Conservation (phyloP, 176 grass and related monocot genomes). For the bread wheat (Triticum aestivum) region DNA sequence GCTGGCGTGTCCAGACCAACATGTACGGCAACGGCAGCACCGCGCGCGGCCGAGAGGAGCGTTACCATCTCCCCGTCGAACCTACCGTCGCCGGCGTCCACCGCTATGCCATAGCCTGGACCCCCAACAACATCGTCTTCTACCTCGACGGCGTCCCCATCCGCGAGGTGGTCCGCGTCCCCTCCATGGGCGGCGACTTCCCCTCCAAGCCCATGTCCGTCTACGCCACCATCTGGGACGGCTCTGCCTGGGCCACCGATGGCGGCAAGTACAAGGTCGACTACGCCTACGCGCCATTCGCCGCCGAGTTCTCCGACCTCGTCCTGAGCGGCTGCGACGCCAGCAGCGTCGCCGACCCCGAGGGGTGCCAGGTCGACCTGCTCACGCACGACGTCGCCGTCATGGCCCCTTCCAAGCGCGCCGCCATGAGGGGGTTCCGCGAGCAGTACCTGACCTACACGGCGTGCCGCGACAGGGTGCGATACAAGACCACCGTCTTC, state of each 20-base stretch:
- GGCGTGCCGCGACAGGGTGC: constrained; percentile 66
- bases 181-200: constrained; percentile 66
- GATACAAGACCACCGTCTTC: constrained; percentile 57
- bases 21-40: constrained; percentile 89
- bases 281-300: constrained; percentile 75
- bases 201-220: constrained; percentile 91
- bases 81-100: constrained; percentile 43
- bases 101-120: constrained; percentile 86
- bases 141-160: constrained; percentile 71
- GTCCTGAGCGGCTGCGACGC: constrained; percentile 55
- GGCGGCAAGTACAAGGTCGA: constrained; percentile 65
- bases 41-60: constrained; percentile 71
- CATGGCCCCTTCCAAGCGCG: constrained; percentile 65
- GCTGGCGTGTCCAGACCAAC: constrained; percentile 83
- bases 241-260: constrained; percentile 82
- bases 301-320: constrained; percentile 56
- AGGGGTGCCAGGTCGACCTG: constrained; percentile 54
- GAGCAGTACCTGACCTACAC: constrained; percentile 65
- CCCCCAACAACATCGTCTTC: constrained; percentile 73
- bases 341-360: not conserved
- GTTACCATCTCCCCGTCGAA: constrained; percentile 84
- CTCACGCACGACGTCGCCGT: constrained; percentile 61
- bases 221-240: constrained; percentile 97
- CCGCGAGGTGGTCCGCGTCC: constrained; percentile 57
- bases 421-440: constrained; percentile 66